These are phyloP conservation scores for Lachancea nothofagi DNA, from an alignment of 805 yeast species.

Conservation along the genomic window DNA sequence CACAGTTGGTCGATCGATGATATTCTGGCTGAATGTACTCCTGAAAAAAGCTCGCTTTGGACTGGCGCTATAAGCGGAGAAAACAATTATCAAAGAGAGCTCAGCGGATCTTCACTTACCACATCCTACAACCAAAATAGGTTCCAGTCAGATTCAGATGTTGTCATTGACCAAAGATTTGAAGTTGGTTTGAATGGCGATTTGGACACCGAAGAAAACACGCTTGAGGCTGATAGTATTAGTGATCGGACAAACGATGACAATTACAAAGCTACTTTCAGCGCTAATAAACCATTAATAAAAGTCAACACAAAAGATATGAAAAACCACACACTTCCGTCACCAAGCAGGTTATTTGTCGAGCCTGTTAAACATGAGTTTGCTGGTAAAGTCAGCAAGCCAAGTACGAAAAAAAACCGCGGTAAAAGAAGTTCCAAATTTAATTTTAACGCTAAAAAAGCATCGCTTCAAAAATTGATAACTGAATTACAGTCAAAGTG, in stretches of 20 bases:
- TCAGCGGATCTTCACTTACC: conserved; percentile 1
- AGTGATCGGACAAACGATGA: too few relatives aligned
- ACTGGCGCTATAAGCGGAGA: conserved; percentile 7
- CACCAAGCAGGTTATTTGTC: not conserved
- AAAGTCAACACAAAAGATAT: not conserved
- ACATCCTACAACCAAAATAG: not conserved
- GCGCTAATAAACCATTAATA: not conserved
- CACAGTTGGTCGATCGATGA: conserved; percentile 8
- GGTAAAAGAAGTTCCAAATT: conserved; percentile 4
- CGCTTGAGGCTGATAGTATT: too few relatives aligned
- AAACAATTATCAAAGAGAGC: not conserved
- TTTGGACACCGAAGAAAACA: not conserved
- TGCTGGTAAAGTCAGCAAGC: conserved; percentile 1
- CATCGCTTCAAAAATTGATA: conserved; percentile 3
- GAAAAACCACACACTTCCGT: not conserved
- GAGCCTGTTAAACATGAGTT: not conserved
- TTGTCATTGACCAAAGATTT: not conserved
- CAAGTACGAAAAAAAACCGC: not conserved
- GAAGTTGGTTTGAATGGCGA: not conserved
- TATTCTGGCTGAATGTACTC: conserved; percentile 7
- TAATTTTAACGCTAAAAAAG: conserved; percentile 3
- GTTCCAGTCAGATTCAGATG: not conserved
- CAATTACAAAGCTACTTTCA: not conserved
- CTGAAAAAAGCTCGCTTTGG: conserved; percentile 8
- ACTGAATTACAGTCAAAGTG: conserved; percentile 1